Evolutionary conservation across 1,284 basidiomycete species (phyloP), one percentile per base, ranked within the genome.

Genomic region (Ustilago shanxiensis): DNA sequence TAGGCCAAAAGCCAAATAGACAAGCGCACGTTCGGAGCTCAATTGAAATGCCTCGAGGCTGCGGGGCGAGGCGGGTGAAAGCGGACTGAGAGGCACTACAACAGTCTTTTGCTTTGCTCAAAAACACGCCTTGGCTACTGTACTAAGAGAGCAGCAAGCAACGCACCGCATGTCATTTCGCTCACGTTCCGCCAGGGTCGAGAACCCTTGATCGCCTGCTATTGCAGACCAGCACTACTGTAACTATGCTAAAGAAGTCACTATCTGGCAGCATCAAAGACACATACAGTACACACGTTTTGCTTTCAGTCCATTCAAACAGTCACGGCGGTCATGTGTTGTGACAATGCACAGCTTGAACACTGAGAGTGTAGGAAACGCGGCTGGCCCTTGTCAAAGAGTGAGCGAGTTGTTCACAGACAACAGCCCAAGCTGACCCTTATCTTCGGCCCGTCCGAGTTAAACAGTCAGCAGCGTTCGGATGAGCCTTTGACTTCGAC

Each of bases 1-100:
- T n/a, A 24, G 26, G 10, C 18, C 16, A 14, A 41, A 24, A 22
- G 55, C 14, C 18, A 11, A 14, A 22, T 31, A 16, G 37, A 16
- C 14, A 16, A 39, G 55, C 20, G 24, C 56, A 65, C 63, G 63
- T 65, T 65, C 39, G 52, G 28, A 56, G 37, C 26, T 60, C 41
- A 28, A 44, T 22, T 37, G 18, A 37, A 33, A 33, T 33, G 31
- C 31, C 31, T 33, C 31, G 31, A 33, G 31, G 31, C 31, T 33
- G 39, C 26, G 51, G 52, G 52, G n/a, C n/a, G n/a, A n/a, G n/a
- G n/a, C n/a, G n/a, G n/a, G 41, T 61, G 60, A 54, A 61, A 53
- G 50, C 60, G 60, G 59, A 39, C 33, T 7, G 5, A n/a, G 31
- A 20, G 51, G 53, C 61, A 31, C 29, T 29, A 31, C 41, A 63